phyloP scores from a whole-genome alignment of 306 rosid species.

The Quercus berberidifolia region DNA sequence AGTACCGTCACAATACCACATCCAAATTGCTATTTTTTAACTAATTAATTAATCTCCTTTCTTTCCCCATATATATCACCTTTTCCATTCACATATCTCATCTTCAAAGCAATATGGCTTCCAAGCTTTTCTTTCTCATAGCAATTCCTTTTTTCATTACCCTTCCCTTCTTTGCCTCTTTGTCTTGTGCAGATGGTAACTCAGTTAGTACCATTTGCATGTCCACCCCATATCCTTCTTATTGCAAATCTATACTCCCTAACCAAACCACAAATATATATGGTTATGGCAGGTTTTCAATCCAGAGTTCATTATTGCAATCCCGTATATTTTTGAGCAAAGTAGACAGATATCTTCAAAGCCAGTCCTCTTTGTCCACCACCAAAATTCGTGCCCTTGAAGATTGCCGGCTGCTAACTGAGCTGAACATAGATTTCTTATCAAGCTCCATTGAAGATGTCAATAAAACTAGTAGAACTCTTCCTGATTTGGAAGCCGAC shows the following conservation, averaged over 20 bases:
- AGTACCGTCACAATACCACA: too few relatives aligned
- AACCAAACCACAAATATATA: not conserved
- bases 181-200: not conserved
- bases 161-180: not conserved
- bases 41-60: too few relatives aligned
- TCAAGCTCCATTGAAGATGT: not conserved
- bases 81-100: not conserved
- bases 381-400: not conserved
- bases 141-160: not conserved
- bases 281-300: not conserved
- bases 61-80: too few relatives aligned
- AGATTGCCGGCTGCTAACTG: not conserved
- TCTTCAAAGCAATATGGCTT: not conserved
- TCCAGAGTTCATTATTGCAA: not conserved
- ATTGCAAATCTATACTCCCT: not conserved
- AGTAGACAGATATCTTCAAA: not conserved
- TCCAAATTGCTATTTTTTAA: too few relatives aligned
- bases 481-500: not conserved
- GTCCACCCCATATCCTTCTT: not conserved
- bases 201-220: not conserved
- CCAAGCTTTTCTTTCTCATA: not conserved
- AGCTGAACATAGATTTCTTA: not conserved
- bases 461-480: not conserved
- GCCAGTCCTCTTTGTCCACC: not conserved
- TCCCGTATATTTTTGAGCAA: not conserved